phyloP scores from a whole-genome alignment of 176 grass and related monocot genomes.

The Guadua angustifolia region DNA sequence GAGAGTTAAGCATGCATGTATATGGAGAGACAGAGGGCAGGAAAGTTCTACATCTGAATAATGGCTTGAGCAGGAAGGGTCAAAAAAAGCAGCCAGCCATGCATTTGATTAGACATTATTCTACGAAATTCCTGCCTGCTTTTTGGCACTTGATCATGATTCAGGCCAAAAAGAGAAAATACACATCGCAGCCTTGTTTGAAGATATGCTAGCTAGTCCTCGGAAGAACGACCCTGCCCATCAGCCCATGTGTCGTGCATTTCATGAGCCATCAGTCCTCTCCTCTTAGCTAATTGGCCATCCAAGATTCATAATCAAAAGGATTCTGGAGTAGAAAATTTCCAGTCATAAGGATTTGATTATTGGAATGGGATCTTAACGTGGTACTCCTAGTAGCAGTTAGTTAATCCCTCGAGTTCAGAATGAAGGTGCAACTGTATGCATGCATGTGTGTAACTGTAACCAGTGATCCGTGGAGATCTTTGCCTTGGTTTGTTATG shows the following conservation, averaged over 20 bases:
- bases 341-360: not conserved
- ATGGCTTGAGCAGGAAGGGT: conserved; percentile 11
- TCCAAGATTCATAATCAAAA: not conserved
- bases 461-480: not conserved
- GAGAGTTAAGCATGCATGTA: not conserved
- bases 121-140: not conserved
- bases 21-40: not conserved
- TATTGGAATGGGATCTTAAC: not conserved
- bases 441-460: not conserved
- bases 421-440: not conserved
- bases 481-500: not conserved
- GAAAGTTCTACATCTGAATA: not conserved
- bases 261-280: not conserved
- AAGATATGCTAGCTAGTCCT: not conserved
- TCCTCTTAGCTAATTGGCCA: not conserved
- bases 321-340: not conserved
- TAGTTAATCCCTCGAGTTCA: not conserved
- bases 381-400: not conserved
- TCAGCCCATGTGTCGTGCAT: not conserved
- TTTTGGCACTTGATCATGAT: not conserved
- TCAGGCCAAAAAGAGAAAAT: not conserved
- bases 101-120: conserved; percentile 23
- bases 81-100: not conserved
- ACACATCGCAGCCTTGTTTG: not conserved
- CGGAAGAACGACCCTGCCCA: not conserved